Conservation (phyloP, 129 eudicot genomes). For the Kitagawia praeruptora region DNA sequence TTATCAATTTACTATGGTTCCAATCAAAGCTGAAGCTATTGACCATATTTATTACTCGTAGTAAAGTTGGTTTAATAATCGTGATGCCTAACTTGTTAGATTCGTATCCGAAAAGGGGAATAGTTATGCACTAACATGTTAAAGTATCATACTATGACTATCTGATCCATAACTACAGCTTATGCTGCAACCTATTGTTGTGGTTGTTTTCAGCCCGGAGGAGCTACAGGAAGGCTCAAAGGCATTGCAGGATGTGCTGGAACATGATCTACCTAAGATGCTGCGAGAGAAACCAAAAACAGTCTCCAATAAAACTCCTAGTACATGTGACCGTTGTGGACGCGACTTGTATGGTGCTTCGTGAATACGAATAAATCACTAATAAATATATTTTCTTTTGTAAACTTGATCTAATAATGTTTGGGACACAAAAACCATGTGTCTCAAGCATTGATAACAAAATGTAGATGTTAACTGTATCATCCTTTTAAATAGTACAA, state of each 20-base stretch:
- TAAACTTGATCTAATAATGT: background rate
- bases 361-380: background rate
- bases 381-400: background rate
- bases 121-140: background rate
- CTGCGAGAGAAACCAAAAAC: conserved; percentile 50
- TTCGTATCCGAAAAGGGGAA: background rate
- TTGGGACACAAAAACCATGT: background rate
- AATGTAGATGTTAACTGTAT: background rate
- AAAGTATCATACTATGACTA: background rate
- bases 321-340: conserved; percentile 70
- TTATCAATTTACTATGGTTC: background rate
- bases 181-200: background rate
- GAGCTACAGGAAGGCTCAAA: conserved; percentile 80
- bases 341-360: conserved; percentile 42
- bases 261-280: conserved; percentile 67
- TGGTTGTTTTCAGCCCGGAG: conserved; percentile 42
- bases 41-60: background rate
- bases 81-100: background rate
- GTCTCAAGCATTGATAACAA: background rate
- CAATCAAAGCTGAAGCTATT: background rate
- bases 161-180: background rate
- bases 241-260: conserved; percentile 65
- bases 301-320: conserved; percentile 18
- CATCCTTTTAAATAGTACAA: background rate
- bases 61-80: background rate